Evolutionary conservation across 2,329 filamentous ascomycete species (phyloP).

Genomic region (Aspergillus fijiensis): DNA sequence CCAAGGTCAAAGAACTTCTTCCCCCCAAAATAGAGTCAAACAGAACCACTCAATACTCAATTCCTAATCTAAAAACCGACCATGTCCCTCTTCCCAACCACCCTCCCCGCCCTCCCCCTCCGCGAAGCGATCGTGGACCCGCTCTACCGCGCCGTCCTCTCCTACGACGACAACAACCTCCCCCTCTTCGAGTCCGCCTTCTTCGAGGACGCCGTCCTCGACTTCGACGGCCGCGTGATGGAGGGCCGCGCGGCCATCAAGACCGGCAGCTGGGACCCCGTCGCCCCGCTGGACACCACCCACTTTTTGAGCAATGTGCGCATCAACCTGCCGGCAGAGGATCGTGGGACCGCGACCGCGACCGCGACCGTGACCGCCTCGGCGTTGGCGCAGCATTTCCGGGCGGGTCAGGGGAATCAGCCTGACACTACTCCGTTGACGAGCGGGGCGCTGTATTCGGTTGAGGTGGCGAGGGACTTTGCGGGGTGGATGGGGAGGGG

Average conservation of each 20-base stretch:
- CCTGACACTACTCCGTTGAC: slow-evolving; percentile 23
- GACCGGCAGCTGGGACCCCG: slow-evolving; percentile 17
- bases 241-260: slow-evolving; percentile 23
- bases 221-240: slow-evolving; percentile 20
- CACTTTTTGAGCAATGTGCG: slow-evolving; percentile 26
- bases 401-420: slow-evolving; percentile 26
- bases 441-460: slow-evolving; percentile 28
- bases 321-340: slow-evolving; percentile 17
- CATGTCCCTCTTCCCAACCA: not conserved
- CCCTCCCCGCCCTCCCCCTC: slow-evolving; percentile 19
- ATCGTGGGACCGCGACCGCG: slow-evolving; percentile 12
- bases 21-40: too few species aligned
- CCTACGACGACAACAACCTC: slow-evolving; percentile 29
- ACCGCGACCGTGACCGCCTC: slow-evolving; percentile 18
- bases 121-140: slow-evolving; percentile 37
- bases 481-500: too few species aligned
- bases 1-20: too few species aligned
- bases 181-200: slow-evolving; percentile 33
- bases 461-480: slow-evolving; percentile 25
- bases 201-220: slow-evolving; percentile 20
- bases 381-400: slow-evolving; percentile 24
- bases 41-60: too few species aligned
- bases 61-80: too few species aligned
- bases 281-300: slow-evolving; percentile 31
- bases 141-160: slow-evolving; percentile 28